Base-by-base conservation (phyloP, 306 rosid genomes). In the Pueraria montana region DNA sequence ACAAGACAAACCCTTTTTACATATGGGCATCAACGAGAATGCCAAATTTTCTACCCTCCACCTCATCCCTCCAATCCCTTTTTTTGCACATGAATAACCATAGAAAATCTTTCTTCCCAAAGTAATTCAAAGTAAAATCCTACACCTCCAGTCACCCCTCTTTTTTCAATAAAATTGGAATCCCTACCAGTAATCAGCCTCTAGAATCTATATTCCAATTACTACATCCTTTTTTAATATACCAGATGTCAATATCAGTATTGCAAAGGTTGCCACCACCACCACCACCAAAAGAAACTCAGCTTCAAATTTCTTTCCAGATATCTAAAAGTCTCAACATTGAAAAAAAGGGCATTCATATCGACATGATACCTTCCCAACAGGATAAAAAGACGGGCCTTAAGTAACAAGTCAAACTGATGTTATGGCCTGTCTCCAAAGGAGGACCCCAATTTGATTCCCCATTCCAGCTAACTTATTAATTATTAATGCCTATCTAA, bases 241-340 rank as follows among this genome's bases (percentile, higher is more conserved):
- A 42, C 65, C 72, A 48, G 52, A 34, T 61, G 42, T 32, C 20
- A 59, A 30, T 72, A 9, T 58, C 71, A 45, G 45, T 70, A 20
- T 43, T 55, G 11, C n/a, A 40, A 80, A 55, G 70, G 70, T 69
- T 69, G 49, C 36, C 32, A 2, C 27, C 16, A 69, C 14, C 16
- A 69, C 14, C 78, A 69, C 68, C 78, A 64, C 63, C 52, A 18
- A 80, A 56, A 68, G 36, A 80, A 65, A 55, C 72, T 61, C 74
- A 16, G 64, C 9, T 81, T 72, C 53, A 65, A 72, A 23, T 49
- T 81, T 72, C 66, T 72, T 72, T 50, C 74, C 17, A 61, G 43
- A 11, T 36, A 72, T 81, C 52, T 20, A 72, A 61, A 27, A 62
- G 16, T 26, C 46, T n/a, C n/a, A n/a, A 48, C 13, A 26, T n/a